Conservation (phyloP, 2,329 filamentous ascomycete species). For the Magnaporthiopsis incrustans region DNA sequence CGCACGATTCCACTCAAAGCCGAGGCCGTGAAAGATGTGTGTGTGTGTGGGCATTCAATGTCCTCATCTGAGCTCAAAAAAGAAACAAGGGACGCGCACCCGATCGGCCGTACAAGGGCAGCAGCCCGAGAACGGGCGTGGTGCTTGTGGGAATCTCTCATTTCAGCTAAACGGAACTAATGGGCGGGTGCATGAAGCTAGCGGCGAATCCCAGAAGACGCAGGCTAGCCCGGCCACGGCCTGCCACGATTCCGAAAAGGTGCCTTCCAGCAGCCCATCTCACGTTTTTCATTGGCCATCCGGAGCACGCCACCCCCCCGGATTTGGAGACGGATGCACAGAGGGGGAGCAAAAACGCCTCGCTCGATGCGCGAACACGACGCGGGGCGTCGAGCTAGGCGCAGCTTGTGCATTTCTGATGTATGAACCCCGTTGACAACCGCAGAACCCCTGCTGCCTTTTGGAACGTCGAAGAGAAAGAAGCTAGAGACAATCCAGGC, state of each 20-base stretch:
- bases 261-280: not conserved
- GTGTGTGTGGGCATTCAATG: too few species aligned
- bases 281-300: not conserved
- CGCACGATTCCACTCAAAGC: not conserved
- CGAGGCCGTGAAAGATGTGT: too few species aligned
- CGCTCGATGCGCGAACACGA: not conserved
- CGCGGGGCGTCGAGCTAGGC: not conserved
- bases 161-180: not conserved
- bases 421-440: too few species aligned
- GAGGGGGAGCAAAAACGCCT: not conserved
- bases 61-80: too few species aligned
- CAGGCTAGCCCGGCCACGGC: not conserved
- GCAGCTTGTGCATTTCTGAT: too few species aligned
- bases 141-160: not conserved
- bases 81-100: too few species aligned
- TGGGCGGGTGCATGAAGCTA: not conserved
- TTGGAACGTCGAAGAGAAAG: too few species aligned
- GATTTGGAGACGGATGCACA: not conserved
- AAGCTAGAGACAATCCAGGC: too few species aligned
- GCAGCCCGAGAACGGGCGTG: not conserved
- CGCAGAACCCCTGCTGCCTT: too few species aligned
- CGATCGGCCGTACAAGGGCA: not conserved
- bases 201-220: not conserved
- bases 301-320: too few species aligned
- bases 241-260: not conserved